Evolutionary conservation across 2,329 filamentous ascomycete genomes (phyloP), one percentile per base, ranked within the genome.

Genomic region (Sordariomycetes sp.): DNA sequence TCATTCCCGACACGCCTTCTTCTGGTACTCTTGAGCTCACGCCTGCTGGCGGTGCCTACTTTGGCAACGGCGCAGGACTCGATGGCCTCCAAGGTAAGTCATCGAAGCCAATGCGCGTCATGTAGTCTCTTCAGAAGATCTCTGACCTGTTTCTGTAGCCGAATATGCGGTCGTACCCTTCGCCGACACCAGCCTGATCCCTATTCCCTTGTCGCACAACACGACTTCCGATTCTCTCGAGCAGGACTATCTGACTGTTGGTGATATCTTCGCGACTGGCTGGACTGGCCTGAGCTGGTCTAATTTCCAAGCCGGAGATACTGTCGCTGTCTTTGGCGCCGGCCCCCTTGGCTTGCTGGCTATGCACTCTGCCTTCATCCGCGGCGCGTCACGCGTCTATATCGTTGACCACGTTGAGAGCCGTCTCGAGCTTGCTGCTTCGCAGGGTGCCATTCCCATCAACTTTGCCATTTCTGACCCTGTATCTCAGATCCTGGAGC

Each of bases 271-370:
- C 8, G 18, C 23, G 12, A 37, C 48, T 44, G 70, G 70, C 8
- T 76, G 72, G 72, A 68, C 73, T 37, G 72, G 69, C 2, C 48
- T 78, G 16, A 60, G 63, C 3, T 60, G 75, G 3, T 67, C 71
- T 4, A 74, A 74, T 1, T 79, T 79, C 53, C 53, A 68, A 42
- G 55, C 72, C 2, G 74, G 75, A 3, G 76, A 81, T 42, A 67
- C 61, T n/a, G 67, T 80, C 3, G 75, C 75, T 1, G 67, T 80
- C 3, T 81, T 80, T 38, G 78, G 76, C 1, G 74, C 72, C 4
- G 75, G 76, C 0, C 75, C 77, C 0, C 75, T 81, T 2, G 77
- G 77, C 2, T 53, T 81, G 4, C 79, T 81, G 68, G 73, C 75
- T 4, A 76, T 77, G 5, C 80, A 81, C 50, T 75, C 67, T 1